Evolutionary conservation across 768 basidiomycete genomes (phyloP).

Genomic region (Nidularia sp.): DNA sequence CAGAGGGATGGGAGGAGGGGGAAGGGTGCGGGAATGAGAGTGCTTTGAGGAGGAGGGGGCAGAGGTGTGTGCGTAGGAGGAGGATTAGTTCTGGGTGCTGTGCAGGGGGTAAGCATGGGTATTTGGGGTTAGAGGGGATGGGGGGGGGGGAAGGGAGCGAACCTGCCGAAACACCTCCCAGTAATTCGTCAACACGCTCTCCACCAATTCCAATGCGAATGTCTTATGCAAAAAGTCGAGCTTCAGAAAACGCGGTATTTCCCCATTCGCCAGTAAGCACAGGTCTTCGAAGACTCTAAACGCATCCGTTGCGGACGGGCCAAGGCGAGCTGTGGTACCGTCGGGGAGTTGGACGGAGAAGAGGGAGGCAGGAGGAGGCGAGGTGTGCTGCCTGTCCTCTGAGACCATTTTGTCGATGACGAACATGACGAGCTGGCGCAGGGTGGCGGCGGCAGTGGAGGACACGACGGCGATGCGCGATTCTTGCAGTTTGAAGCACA

Average conservation of each 20-base stretch:
- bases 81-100: conserved; percentile 82
- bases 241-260: conserved; percentile 77
- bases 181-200: conserved; percentile 93
- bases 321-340: conserved; percentile 57
- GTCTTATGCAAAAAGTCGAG: conserved; percentile 85
- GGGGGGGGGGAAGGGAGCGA: conserved; percentile 8
- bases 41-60: conserved; percentile 82
- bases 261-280: conserved; percentile 80
- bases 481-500: conserved; percentile 95
- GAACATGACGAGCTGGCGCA: conserved; percentile 96
- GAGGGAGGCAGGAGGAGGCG: conserved; percentile 20
- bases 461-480: conserved; percentile 95
- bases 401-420: conserved; percentile 91
- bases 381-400: conserved; percentile 52
- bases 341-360: conserved; percentile 61
- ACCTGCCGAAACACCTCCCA: conserved; percentile 83
- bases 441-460: conserved; percentile 93
- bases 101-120: conserved; percentile 1
- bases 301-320: conserved; percentile 78
- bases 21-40: conserved; percentile 56
- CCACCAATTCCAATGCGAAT: conserved; percentile 94
- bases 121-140: neutral
- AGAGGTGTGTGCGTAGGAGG: conserved; percentile 86
- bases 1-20: too few relatives aligned
- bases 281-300: conserved; percentile 91